Percentiles rank a stretch among this genome's conserved stretches.
These are phyloP conservation scores for Barnettozyma botsteinii DNA, from an alignment of 805 yeast species.

Conservation along the genomic window DNA sequence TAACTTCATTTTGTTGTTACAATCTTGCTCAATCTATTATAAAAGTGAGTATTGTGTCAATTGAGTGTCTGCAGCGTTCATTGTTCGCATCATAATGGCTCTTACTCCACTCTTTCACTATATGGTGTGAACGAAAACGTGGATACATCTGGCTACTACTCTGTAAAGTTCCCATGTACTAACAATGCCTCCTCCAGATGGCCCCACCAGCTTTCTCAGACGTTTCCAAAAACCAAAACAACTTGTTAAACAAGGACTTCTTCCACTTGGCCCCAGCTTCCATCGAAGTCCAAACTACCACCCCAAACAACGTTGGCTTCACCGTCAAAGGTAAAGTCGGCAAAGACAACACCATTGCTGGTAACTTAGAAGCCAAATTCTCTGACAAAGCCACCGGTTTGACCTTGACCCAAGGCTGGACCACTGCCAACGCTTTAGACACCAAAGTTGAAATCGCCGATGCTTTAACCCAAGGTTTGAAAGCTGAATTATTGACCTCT, in stretches of 20 bases:
- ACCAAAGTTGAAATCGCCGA: constrained; percentile 92
- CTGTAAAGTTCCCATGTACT: constrained; percentile 1
- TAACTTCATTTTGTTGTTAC: too few species aligned
- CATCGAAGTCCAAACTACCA: constrained; percentile 83
- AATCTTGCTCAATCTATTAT: too few species aligned
- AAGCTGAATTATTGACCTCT: constrained; percentile 84
- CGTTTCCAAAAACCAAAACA: constrained; percentile 88
- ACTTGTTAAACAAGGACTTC: constrained; percentile 85
- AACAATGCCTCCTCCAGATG: constrained; percentile 31
- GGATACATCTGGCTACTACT: too few species aligned
- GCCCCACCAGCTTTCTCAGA: constrained; percentile 90
- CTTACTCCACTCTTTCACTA: background rate
- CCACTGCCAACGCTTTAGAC: constrained; percentile 84
- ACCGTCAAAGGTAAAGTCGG: constrained; percentile 86
- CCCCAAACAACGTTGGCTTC: constrained; percentile 96
- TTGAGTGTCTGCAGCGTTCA: background rate
- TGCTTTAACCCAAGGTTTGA: constrained; percentile 90
- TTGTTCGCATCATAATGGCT: too few species aligned
- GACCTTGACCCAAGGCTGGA: constrained; percentile 96
- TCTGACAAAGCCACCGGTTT: constrained; percentile 89
- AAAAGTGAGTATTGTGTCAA: background rate
- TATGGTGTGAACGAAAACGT: too few species aligned
- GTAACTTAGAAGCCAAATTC: constrained; percentile 87
- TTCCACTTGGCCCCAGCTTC: constrained; percentile 86
- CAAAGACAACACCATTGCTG: constrained; percentile 76